Evolutionary conservation across 2,329 filamentous ascomycete genomes (phyloP).

Genomic region (Gliomastix tumulicola): DNA sequence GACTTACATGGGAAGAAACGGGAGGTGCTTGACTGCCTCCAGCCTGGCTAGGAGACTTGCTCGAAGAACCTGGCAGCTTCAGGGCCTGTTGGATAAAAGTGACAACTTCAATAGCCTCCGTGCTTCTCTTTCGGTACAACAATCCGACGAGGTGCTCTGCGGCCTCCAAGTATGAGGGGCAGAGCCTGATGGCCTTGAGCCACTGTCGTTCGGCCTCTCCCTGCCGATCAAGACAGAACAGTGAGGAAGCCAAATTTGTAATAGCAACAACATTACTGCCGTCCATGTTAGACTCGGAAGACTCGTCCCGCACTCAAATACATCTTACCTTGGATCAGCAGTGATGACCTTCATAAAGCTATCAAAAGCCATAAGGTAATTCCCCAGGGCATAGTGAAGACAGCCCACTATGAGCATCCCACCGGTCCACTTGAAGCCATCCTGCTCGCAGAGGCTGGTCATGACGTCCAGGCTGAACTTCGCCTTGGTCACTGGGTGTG

Average conservation of each 20-base stretch:
- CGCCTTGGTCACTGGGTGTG: too few species aligned
- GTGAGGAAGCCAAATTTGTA: constrained; percentile 84
- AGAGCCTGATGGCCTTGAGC: constrained; percentile 73
- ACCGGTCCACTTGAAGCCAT: constrained; percentile 83
- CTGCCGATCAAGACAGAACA: constrained; percentile 75
- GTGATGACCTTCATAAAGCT: constrained; percentile 63
- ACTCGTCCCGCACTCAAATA: too few species aligned
- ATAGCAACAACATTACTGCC: constrained; percentile 81
- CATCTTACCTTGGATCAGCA: constrained; percentile 44
- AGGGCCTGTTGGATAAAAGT: constrained; percentile 74
- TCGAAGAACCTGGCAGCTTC: constrained; percentile 27
- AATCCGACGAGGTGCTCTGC: constrained; percentile 90
- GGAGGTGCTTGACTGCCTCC: too few species aligned
- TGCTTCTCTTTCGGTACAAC: constrained; percentile 74
- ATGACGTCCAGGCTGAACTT: constrained; percentile 64
- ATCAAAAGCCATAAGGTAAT: constrained; percentile 69
- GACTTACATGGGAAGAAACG: too few species aligned
- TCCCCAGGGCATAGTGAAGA: constrained; percentile 80
- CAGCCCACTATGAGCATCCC: constrained; percentile 89
- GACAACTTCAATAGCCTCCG: constrained; percentile 83
- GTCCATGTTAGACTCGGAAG: too few species aligned
- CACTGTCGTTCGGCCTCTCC: constrained; percentile 82
- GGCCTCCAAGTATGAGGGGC: constrained; percentile 87
- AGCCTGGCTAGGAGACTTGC: too few species aligned
- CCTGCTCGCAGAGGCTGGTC: constrained; percentile 68